A percentile compares a stretch with the other conserved stretches of the same genome.
Evolutionary conservation across 2,329 filamentous ascomycete species (phyloP).

Genomic region (Thyridium curvatum): DNA sequence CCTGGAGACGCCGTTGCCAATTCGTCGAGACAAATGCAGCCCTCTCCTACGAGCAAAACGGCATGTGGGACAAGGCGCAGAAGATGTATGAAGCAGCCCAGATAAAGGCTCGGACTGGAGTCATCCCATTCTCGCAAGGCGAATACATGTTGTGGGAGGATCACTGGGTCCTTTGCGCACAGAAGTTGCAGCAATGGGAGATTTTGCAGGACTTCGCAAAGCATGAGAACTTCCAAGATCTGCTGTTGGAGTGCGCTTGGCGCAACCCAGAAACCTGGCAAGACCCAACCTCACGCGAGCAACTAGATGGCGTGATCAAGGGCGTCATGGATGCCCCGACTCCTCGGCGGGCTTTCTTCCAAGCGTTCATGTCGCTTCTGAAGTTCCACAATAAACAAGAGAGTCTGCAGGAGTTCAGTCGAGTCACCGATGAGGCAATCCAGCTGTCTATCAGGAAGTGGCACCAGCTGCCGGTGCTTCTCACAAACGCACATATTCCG

Average conservation of each 20-base stretch:
- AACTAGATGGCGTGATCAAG: slow-evolving; percentile 89
- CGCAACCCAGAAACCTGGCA: slow-evolving; percentile 94
- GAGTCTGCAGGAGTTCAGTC: slow-evolving; percentile 71
- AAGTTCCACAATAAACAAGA: slow-evolving; percentile 92
- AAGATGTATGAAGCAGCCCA: slow-evolving; percentile 94
- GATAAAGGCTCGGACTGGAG: slow-evolving; percentile 91
- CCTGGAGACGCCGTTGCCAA: slow-evolving; percentile 89
- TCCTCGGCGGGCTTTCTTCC: slow-evolving; percentile 90
- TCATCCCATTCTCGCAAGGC: slow-evolving; percentile 90
- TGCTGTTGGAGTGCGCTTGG: slow-evolving; percentile 93
- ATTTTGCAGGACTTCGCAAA: slow-evolving; percentile 96
- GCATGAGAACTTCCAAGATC: slow-evolving; percentile 96
- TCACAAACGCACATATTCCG: slow-evolving; percentile 93
- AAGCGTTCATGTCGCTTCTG: slow-evolving; percentile 93
- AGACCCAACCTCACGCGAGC: slow-evolving; percentile 76
- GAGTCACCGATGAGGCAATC: slow-evolving; percentile 92
- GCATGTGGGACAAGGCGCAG: slow-evolving; percentile 99
- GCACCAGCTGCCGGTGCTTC: slow-evolving; percentile 91
- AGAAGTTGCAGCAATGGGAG: slow-evolving; percentile 99
- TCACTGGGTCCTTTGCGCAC: slow-evolving; percentile 95
- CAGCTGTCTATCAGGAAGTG: slow-evolving; percentile 96
- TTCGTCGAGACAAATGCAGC: slow-evolving; percentile 98
- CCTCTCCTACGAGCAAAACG: slow-evolving; percentile 95
- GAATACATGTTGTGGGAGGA: slow-evolving; percentile 99
- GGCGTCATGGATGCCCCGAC: slow-evolving; percentile 97